phyloP scores from a whole-genome alignment of 805 yeast genomes.

The Suhomyces xylopsoci region DNA sequence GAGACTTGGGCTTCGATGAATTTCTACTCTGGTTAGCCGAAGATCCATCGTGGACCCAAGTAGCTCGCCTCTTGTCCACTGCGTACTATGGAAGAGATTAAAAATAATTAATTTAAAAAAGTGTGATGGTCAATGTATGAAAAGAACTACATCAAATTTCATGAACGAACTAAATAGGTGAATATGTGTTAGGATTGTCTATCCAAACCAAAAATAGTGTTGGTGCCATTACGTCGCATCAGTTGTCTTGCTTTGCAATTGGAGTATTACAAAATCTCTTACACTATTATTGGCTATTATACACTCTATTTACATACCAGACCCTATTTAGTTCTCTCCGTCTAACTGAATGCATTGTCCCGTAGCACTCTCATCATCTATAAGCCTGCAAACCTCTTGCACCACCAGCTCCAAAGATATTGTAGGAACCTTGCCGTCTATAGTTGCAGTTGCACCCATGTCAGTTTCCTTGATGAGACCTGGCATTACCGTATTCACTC shows the following conservation, averaged over 20 bases:
- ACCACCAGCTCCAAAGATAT: slow-evolving; percentile 30
- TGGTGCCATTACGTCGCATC: no score
- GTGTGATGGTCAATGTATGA: no score
- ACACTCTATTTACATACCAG: background rate
- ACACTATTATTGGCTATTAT: background rate
- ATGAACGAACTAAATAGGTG: no score
- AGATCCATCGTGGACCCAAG: background rate
- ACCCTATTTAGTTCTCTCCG: background rate
- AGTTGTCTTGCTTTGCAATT: no score
- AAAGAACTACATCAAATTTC: no score
- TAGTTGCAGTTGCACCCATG: slow-evolving; percentile 47
- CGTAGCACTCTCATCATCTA: slow-evolving; percentile 23
- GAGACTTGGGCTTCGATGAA: slow-evolving; percentile 4
- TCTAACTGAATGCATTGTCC: slow-evolving; percentile 27
- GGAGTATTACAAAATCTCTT: no score
- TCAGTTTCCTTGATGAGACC: slow-evolving; percentile 66
- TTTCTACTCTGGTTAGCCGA: slow-evolving; percentile 14
- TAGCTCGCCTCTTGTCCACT: slow-evolving; percentile 12
- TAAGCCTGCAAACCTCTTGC: slow-evolving; percentile 17
- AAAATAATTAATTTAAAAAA: no score
- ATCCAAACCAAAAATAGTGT: no score
- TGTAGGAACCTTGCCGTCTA: slow-evolving; percentile 10
- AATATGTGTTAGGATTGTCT: no score
- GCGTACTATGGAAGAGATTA: slow-evolving; percentile 9
- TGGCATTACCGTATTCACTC: slow-evolving; percentile 67